Evolutionary conservation across 306 rosid genomes (phyloP), one percentile per base, ranked within the genome.

Genomic region (Vachellia collinsii): DNA sequence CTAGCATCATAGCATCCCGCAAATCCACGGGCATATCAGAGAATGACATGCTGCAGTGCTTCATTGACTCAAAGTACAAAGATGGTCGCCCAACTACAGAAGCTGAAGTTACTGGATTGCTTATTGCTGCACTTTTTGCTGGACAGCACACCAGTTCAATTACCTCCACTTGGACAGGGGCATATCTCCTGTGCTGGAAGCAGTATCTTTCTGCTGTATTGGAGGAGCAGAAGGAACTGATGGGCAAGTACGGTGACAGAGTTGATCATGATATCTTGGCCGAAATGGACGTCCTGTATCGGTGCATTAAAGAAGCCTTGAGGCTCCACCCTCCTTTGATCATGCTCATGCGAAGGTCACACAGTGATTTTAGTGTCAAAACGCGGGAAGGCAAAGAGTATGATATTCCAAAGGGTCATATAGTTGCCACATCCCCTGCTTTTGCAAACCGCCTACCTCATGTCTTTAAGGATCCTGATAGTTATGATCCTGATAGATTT

Each of bases 141-240:
- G 94, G 98, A 10, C 98, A 94, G 81, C 98, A 94, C 84, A 94
- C 97, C 8, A 94, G 98, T 75, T 94, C 98, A 4, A 92, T 94
- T 79, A 92, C 98, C 79, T 94, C 98, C 54, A 90, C 97, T 84
- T 94, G 97, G 98, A 92, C 98, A 1, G 98, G 98, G 29, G 97
- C 97, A 29, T 92, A 91, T 81, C 95, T 94, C 80, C 87, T 94
- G 62, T 72, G 85, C 37, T 84, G 92, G 89, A 87, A 84, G 66
- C 54, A 91, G 85, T 91, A 85, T 86, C 84, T 92, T 65, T 81
- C 97, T 59, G 91, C 94, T 68, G 97, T 76, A 25, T 56, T 75
- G 79, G 94, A 91, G 41, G 98, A 94, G 85, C 98, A 94, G 89
- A 85, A 76, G 73, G 81, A 37, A 20, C 82, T 92, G 63, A 81